Percentiles rank a stretch among this genome's conserved stretches.
Conservation (phyloP, 75 land plant genomes). For the Ceratopteris richardii region DNA sequence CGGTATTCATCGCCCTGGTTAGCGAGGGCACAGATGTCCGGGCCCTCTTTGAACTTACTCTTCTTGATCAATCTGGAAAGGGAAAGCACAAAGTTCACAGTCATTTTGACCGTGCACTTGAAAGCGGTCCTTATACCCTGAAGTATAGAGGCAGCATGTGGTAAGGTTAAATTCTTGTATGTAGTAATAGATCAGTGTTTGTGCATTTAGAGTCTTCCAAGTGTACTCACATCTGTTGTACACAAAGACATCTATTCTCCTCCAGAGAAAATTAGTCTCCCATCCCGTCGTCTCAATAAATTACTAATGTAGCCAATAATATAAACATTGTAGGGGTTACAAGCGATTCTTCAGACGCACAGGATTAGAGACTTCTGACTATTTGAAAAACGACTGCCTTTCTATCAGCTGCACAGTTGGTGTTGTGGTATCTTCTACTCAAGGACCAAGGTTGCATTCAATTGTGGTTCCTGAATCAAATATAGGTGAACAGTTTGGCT, state of each 20-base stretch:
- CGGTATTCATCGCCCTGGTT: conserved; percentile 49
- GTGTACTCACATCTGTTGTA: no score
- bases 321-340: conserved; percentile 72
- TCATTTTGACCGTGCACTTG: conserved; percentile 48
- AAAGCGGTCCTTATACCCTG: conserved; percentile 50
- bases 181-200: not conserved
- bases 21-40: conserved; percentile 56
- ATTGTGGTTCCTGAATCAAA: conserved; percentile 85
- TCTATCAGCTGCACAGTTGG: conserved; percentile 95
- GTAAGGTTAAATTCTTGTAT: conserved; percentile 6
- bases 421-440: conserved; percentile 88
- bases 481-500: conserved; percentile 83
- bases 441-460: conserved; percentile 55
- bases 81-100: conserved; percentile 50
- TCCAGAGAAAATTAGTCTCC: no score
- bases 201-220: not conserved
- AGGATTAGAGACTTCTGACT: conserved; percentile 79
- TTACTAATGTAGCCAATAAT: no score
- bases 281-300: no score
- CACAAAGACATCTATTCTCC: no score
- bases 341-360: conserved; percentile 86
- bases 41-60: conserved; percentile 45
- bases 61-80: conserved; percentile 50
- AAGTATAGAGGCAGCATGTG: conserved; percentile 52
- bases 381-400: conserved; percentile 84